Evolutionary conservation across 2,329 filamentous ascomycete genomes (phyloP), one percentile per base, ranked within the genome.

Genomic region (Colletotrichum horii): DNA sequence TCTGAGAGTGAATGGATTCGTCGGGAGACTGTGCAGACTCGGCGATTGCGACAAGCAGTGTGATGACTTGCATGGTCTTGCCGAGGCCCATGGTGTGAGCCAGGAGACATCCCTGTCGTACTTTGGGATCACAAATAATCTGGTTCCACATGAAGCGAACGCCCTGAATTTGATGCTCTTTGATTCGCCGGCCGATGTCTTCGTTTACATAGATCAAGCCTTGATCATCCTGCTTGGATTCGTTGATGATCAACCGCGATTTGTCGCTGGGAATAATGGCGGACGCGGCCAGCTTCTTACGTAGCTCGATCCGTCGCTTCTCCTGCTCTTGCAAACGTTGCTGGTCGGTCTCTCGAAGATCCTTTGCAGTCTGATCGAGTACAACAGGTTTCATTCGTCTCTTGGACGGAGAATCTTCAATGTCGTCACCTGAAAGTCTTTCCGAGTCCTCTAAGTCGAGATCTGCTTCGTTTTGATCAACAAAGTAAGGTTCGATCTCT

Each of bases 21-120:
- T 96, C 90, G 0, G 82, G 34, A 0, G 94, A 96, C 24, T 82
- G 81, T 6, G 91, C 88, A 4, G 95, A 91, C 78, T 94, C 90
- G 6, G 92, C 88, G 76, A 98, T 90, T 0, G 94, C 93, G 19
- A 94, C 89, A 8, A 98, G 89, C n/a, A 98, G 86, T 1, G 95
- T 94, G 75, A 98, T 95, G 8, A 95, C 91, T 85, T 98, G 96
- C 93, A 98, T 95, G 0, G 96, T 97, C 85, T 98, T 98, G 19
- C 96, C 96, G 4, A 98, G 85, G 2, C 96, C 96, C 96, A 98
- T 98, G 1, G 94, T 95, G 82, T 98, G 96, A 8, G 96, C 94
- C 24, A 98, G 88, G 15, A 98, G 88, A 81, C 95, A 97, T 4
- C 96, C 96, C 83, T 96, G 93, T 22, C 89, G 88, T 7, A 87